Evolutionary conservation across 306 rosid genomes (phyloP).

Genomic region (Trifolium pratense): DNA sequence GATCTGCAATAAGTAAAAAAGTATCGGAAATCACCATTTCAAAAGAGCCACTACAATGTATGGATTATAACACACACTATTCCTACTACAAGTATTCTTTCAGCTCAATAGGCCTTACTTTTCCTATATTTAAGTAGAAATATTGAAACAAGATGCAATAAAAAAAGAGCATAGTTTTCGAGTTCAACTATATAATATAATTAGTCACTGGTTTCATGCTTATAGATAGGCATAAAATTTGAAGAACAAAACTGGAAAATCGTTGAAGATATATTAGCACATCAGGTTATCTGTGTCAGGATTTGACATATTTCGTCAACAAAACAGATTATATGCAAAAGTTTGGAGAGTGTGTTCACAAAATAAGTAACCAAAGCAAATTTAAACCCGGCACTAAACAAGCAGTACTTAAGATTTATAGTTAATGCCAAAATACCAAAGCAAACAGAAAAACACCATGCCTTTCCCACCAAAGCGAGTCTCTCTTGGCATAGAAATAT

Average conservation of each 20-base stretch:
- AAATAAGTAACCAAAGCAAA: neutral
- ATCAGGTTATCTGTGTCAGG: neutral
- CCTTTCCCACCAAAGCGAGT: no score
- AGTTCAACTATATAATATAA: neutral
- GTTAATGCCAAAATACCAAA: neutral
- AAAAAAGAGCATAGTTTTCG: neutral
- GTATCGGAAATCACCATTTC: neutral
- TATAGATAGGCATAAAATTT: neutral
- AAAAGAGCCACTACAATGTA: neutral
- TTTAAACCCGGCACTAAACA: neutral
- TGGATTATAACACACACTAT: neutral
- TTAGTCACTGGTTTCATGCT: neutral
- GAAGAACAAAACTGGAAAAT: neutral
- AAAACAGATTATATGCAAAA: neutral
- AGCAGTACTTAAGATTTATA: neutral
- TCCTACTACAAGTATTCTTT: neutral
- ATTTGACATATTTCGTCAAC: neutral
- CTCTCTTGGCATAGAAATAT: no score
- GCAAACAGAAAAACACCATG: neutral
- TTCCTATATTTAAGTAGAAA: neutral
- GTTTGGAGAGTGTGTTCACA: neutral
- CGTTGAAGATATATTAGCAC: neutral
- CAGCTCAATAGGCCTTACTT: neutral
- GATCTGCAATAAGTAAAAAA: slow-evolving; percentile 54
- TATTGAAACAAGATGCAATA: neutral